A percentile compares a stretch with the other conserved stretches of the same genome.
phyloP scores from a whole-genome alignment of 305 asterid species.

The Fraxinus greggii region DNA sequence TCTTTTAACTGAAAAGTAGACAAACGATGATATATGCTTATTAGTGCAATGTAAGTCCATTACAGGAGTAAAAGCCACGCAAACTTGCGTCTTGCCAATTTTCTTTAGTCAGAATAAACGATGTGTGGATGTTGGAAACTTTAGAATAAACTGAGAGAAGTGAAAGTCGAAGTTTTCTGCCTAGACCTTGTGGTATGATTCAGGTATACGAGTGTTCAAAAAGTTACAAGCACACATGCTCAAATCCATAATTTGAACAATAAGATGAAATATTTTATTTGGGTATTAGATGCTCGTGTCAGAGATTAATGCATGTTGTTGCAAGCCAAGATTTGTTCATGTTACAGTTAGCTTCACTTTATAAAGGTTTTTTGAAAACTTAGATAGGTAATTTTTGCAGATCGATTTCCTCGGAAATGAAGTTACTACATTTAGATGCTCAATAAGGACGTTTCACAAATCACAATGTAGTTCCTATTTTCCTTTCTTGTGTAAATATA shows the following conservation, averaged over 20 bases:
- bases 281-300: neutral
- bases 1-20: constrained; percentile 60
- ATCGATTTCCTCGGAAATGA: neutral
- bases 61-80: neutral
- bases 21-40: neutral
- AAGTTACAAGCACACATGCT: neutral
- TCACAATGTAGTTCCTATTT: neutral
- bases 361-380: neutral
- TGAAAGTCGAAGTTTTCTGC: neutral
- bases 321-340: neutral
- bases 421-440: neutral
- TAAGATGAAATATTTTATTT: neutral
- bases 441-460: neutral
- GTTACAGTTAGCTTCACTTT: neutral
- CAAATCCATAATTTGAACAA: neutral
- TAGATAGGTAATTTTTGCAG: neutral
- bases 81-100: neutral
- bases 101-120: neutral
- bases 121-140: neutral
- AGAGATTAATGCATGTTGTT: neutral
- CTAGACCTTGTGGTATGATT: neutral
- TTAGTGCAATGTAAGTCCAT: neutral
- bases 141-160: neutral
- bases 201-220: neutral
- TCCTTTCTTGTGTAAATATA: neutral